Percentiles rank a stretch among this genome's conserved stretches.
Evolutionary conservation across 257 asterid species (phyloP).

Genomic region (Cynanchum wilfordii): DNA sequence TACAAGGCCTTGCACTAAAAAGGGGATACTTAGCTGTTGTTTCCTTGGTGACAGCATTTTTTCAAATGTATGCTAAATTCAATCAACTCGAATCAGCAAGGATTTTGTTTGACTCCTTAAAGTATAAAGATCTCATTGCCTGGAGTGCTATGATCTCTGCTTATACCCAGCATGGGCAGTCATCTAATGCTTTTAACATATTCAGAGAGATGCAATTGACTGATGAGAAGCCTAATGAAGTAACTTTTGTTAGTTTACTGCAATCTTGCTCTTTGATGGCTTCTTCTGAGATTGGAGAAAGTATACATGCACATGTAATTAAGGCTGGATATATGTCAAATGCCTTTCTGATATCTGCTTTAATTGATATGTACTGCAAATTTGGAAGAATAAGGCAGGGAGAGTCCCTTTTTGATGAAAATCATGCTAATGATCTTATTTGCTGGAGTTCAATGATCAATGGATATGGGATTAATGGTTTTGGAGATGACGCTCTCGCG

Average conservation of each 20-base stretch:
- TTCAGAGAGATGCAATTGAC: constrained; percentile 50
- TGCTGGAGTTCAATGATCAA: constrained; percentile 97
- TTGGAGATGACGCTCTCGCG: constrained; percentile 61
- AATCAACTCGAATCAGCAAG: constrained; percentile 47
- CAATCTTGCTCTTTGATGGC: constrained; percentile 44
- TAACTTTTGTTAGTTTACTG: constrained; percentile 58
- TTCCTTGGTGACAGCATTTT: constrained; percentile 54
- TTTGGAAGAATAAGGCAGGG: constrained; percentile 54
- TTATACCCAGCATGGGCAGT: constrained; percentile 44
- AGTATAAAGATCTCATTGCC: constrained; percentile 60
- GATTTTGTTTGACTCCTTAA: constrained; percentile 44
- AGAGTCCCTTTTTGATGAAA: constrained; percentile 47
- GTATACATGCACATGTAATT: constrained; percentile 46
- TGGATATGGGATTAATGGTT: constrained; percentile 71
- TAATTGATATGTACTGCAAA: constrained; percentile 73
- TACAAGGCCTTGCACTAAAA: constrained; percentile 53
- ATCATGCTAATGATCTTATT: constrained; percentile 44
- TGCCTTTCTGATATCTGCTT: constrained; percentile 45
- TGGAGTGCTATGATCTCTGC: constrained; percentile 72
- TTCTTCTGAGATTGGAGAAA: constrained; percentile 48
- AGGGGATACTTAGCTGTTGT: constrained; percentile 37
- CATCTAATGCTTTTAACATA: constrained; percentile 39
- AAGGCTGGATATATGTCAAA: constrained; percentile 48
- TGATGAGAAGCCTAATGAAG: constrained; percentile 60
- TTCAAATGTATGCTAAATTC: constrained; percentile 54